A percentile compares a stretch with the other conserved stretches of the same genome.
These are phyloP conservation scores for Diaporthe citriasiana DNA, from an alignment of 2,329 filamentous ascomycete species.

Conservation along the genomic window DNA sequence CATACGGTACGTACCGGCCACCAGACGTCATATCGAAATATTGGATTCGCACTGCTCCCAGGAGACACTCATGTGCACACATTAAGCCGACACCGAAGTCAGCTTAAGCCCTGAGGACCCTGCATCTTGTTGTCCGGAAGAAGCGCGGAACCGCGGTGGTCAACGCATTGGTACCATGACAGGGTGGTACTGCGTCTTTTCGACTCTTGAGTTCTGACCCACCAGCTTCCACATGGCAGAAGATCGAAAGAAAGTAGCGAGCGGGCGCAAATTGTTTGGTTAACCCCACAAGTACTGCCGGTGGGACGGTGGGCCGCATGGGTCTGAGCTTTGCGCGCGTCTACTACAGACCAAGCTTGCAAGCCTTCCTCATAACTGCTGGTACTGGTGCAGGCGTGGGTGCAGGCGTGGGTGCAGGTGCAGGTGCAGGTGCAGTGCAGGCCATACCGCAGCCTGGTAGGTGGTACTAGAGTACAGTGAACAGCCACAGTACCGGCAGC, in stretches of 20 bases:
- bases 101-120: neutral
- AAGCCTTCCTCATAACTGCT: slow-evolving; percentile 5
- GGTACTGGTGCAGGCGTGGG: neutral
- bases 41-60: neutral
- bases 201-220: neutral
- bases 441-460: neutral
- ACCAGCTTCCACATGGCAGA: slow-evolving; percentile 23
- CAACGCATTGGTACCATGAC: neutral
- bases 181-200: neutral
- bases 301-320: slow-evolving; percentile 33
- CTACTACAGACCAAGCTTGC: slow-evolving; percentile 7
- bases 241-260: slow-evolving; percentile 11
- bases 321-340: slow-evolving; percentile 33
- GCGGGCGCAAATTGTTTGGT: slow-evolving; percentile 5
- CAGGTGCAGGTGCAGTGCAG: neutral
- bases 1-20: slow-evolving; percentile 21
- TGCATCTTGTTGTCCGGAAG: neutral
- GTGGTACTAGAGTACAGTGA: too few relatives aligned
- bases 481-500: slow-evolving; percentile 3
- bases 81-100: neutral
- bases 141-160: neutral
- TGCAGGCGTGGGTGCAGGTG: neutral
- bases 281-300: slow-evolving; percentile 23
- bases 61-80: neutral
- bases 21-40: slow-evolving; percentile 9